Conservation (phyloP, 805 yeast species). For the Jamesozyma rosinii region DNA sequence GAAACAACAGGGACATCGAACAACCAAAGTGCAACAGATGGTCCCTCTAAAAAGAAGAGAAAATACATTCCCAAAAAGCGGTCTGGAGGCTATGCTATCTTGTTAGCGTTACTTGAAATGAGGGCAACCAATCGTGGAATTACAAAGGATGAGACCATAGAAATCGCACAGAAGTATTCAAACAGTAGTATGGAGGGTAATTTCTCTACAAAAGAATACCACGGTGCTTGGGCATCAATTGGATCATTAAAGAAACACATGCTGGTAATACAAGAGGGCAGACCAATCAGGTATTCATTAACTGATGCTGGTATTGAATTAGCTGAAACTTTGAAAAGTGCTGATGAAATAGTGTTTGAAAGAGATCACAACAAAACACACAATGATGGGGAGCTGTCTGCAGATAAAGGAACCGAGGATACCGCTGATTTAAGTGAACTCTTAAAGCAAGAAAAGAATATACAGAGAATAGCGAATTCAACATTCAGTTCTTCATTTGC, state of each 20-base stretch:
- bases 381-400: slow-evolving; percentile 4
- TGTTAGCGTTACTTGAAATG: slow-evolving; percentile 45
- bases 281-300: slow-evolving; percentile 51
- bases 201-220: slow-evolving; percentile 51
- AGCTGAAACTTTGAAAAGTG: slow-evolving; percentile 46
- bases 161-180: slow-evolving; percentile 46
- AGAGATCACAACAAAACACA: slow-evolving; percentile 6
- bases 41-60: slow-evolving; percentile 6
- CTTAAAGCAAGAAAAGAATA: slow-evolving; percentile 3
- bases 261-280: slow-evolving; percentile 44
- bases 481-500: slow-evolving; percentile 9
- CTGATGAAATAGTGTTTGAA: slow-evolving; percentile 34
- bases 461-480: background rate
- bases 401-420: slow-evolving; percentile 7
- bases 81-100: slow-evolving; percentile 79
- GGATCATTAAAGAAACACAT: slow-evolving; percentile 55
- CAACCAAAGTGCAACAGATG: slow-evolving; percentile 2
- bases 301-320: slow-evolving; percentile 62
- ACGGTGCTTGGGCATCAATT: slow-evolving; percentile 69
- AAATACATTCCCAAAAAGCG: slow-evolving; percentile 62
- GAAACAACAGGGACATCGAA: slow-evolving; percentile 3
- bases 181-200: slow-evolving; percentile 50
- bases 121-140: slow-evolving; percentile 49
- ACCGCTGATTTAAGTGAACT: slow-evolving; percentile 19
- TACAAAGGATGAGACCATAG: slow-evolving; percentile 49